phyloP scores from a whole-genome alignment of 2,329 filamentous ascomycete genomes.

The Capronia coronata region DNA sequence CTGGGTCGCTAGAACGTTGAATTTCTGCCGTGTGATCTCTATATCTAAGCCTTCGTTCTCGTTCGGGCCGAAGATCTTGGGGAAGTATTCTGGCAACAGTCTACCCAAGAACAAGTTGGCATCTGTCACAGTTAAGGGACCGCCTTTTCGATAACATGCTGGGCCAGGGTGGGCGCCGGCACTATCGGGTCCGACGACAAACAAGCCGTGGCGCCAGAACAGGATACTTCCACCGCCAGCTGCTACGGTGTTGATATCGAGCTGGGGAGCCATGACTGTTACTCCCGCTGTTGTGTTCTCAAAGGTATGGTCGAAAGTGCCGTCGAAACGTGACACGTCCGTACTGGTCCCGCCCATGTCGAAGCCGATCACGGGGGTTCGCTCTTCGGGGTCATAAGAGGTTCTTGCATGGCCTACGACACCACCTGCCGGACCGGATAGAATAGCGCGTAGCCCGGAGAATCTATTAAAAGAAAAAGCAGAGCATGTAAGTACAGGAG shows the following conservation, averaged over 20 bases:
- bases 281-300: conserved; percentile 80
- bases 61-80: conserved; percentile 81
- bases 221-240: conserved; percentile 59
- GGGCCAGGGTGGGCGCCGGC: conserved; percentile 84
- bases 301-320: conserved; percentile 77
- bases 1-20: conserved; percentile 38
- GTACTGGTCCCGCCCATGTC: conserved; percentile 86
- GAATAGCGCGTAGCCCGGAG: conserved; percentile 74
- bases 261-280: conserved; percentile 74
- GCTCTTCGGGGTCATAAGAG: conserved; percentile 69
- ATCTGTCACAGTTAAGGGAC: conserved; percentile 85
- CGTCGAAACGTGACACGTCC: conserved; percentile 74
- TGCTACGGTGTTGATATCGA: conserved; percentile 62
- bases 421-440: conserved; percentile 86
- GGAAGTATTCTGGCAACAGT: conserved; percentile 66
- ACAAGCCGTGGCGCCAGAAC: conserved; percentile 77
- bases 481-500: conserved; percentile 61
- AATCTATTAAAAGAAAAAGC: conserved; percentile 49
- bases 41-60: conserved; percentile 60
- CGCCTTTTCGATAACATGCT: conserved; percentile 83
- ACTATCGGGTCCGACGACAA: conserved; percentile 83
- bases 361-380: conserved; percentile 77
- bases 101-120: conserved; percentile 81
- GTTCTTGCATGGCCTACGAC: conserved; percentile 44
- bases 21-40: conserved; percentile 38